Percentiles rank a stretch among this genome's conserved stretches.
phyloP scores from a whole-genome alignment of 768 basidiomycete species.

The Boletus reticuloceps region DNA sequence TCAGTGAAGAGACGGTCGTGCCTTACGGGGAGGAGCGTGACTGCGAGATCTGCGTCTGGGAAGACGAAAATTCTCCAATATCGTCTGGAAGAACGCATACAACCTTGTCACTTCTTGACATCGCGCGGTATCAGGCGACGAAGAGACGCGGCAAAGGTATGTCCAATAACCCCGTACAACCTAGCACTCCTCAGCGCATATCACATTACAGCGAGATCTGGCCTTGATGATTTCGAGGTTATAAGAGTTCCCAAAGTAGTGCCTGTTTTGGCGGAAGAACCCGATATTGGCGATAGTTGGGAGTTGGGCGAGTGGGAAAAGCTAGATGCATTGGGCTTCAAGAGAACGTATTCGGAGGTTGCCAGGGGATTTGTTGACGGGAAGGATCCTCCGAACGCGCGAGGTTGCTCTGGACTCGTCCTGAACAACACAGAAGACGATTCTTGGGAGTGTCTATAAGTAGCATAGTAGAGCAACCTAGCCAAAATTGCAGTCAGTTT shows the following conservation, averaged over 20 bases:
- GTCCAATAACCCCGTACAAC: not conserved
- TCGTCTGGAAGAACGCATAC: not conserved
- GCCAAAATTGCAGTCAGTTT: not conserved
- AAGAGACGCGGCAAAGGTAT: slow-evolving; percentile 15
- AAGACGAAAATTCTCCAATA: not conserved
- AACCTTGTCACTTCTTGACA: slow-evolving; percentile 9
- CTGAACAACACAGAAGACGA: slow-evolving; percentile 6
- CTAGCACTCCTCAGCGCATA: not conserved
- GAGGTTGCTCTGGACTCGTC: not conserved
- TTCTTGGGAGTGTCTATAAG: slow-evolving; percentile 15
- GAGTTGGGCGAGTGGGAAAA: slow-evolving; percentile 21
- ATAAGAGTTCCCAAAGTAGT: slow-evolving; percentile 19
- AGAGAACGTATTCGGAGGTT: slow-evolving; percentile 25
- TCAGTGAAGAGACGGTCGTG: not conserved
- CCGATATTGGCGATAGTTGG: slow-evolving; percentile 1
- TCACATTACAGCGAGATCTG: slow-evolving; percentile 8
- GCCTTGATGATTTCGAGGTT: slow-evolving; percentile 22
- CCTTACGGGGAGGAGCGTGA: not conserved
- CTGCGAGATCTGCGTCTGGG: not conserved
- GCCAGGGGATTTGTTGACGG: slow-evolving; percentile 7
- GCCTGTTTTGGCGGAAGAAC: slow-evolving; percentile 11
- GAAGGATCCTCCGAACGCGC: not conserved
- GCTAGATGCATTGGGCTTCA: slow-evolving; percentile 12
- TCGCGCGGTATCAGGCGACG: not conserved
- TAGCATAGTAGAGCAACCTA: not conserved